A percentile compares a stretch with the other conserved stretches of the same genome.
Conservation (phyloP, 2,329 filamentous ascomycete genomes). For the Penicillium corylophilum region DNA sequence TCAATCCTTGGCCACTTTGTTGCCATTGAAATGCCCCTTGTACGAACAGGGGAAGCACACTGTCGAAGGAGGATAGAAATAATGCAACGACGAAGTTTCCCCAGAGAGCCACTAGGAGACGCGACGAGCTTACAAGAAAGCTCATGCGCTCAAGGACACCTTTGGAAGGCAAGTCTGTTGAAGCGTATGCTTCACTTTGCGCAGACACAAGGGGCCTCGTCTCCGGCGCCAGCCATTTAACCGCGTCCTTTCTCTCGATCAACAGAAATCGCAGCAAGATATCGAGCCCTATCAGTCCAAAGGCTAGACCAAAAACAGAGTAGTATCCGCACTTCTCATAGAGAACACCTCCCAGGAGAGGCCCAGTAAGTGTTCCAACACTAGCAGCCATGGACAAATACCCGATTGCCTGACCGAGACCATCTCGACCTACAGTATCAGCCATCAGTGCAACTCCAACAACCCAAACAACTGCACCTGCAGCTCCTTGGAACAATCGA, state of each 20-base stretch:
- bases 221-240: constrained; percentile 18
- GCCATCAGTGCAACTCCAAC: background rate
- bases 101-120: constrained; percentile 58
- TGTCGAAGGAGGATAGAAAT: constrained; percentile 57
- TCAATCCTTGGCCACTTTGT: constrained; percentile 53
- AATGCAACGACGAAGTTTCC: constrained; percentile 52
- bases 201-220: background rate
- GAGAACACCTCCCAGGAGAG: constrained; percentile 36
- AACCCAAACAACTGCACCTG: background rate
- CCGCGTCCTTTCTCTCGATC: constrained; percentile 59
- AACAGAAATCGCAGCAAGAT: constrained; percentile 59
- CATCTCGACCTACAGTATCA: background rate
- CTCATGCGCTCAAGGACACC: constrained; percentile 6
- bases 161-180: background rate
- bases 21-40: constrained; percentile 52
- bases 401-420: background rate
- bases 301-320: constrained; percentile 58
- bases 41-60: constrained; percentile 55
- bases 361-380: background rate
- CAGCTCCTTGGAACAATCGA: background rate
- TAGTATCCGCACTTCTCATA: constrained; percentile 58
- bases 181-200: background rate
- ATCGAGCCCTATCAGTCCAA: constrained; percentile 57
- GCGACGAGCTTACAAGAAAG: constrained; percentile 53
- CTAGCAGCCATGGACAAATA: background rate